Evolutionary conservation across 2,329 filamentous ascomycete genomes (phyloP), one percentile per base, ranked within the genome.

Genomic region (Pseudocercospora fuligena): DNA sequence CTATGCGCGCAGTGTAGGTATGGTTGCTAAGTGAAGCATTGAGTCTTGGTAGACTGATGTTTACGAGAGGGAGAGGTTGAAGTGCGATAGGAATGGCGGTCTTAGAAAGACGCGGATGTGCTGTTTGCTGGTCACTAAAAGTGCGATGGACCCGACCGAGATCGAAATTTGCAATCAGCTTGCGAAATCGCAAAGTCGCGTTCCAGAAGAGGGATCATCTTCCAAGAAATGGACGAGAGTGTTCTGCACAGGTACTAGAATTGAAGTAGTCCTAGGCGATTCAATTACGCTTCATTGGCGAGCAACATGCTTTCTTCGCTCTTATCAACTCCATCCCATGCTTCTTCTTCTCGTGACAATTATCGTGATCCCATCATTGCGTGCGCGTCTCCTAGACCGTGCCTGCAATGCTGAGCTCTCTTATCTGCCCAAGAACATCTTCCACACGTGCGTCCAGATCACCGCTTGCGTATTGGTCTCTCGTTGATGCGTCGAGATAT

Each of bases 351-450:
- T 6, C 16, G 8, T 43, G n/a, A 19, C 40, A 16, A 8, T 43
- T 5, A 19, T n/a, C 36, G 12, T 4, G 19, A 5, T n/a, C 40
- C 5, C 6, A 2, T 43, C 40, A 43, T 8, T 43, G 14, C 40
- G 40, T 19, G n/a, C 40, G 40, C 16, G 47, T 56, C 51, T 31
- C 23, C 25, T 76, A 88, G 64, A 90, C 88, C n/a, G 88, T 90
- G 21, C 89, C 89, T 36, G 89, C 88, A 84, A 99, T 99, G 81
- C 94, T 98, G 81, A 99, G 81, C 81, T 98, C 95, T 72, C 95
- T 86, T 79, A 99, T 99, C 84, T 99, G 94, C 77, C 97, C 94
- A 81, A 99, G 79, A 49, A 98, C 95, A 81, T 98, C 91, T 81
- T 99, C 95, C 31, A 99, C 95, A 71, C 93, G 85, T 67, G 89